phyloP scores from a whole-genome alignment of 768 basidiomycete genomes.

The Tulasnella sp. region DNA sequence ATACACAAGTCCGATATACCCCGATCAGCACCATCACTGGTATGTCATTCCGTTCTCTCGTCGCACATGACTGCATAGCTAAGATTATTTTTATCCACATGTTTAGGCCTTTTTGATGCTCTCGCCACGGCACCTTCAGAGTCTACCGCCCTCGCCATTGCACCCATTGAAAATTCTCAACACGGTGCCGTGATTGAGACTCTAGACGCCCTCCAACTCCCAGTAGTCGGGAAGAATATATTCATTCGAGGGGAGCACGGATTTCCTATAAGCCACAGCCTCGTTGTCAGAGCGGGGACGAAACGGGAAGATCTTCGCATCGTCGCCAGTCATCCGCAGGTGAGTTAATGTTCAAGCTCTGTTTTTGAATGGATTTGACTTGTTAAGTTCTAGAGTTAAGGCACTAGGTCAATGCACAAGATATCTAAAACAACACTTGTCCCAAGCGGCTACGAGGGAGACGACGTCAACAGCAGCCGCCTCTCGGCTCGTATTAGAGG shows the following conservation, averaged over 20 bases:
- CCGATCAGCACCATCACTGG: slow-evolving; percentile 7
- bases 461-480: slow-evolving; percentile 13
- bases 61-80: not conserved
- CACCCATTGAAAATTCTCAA: slow-evolving; percentile 13
- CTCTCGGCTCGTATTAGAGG: slow-evolving; percentile 1
- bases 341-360: not conserved
- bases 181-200: slow-evolving; percentile 14
- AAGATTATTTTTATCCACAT: not conserved
- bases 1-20: not conserved
- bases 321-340: slow-evolving; percentile 14
- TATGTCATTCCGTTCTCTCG: not conserved
- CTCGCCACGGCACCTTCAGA: not conserved
- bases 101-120: not conserved
- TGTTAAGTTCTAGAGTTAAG: not conserved
- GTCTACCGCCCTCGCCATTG: not conserved
- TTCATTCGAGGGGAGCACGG: slow-evolving; percentile 5
- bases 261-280: not conserved
- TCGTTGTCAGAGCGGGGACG: slow-evolving; percentile 1
- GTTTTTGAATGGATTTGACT: no score
- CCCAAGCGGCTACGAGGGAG: not conserved
- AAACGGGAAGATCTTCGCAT: not conserved
- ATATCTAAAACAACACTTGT: not conserved
- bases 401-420: slow-evolving; percentile 11
- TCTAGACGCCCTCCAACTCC: slow-evolving; percentile 10
- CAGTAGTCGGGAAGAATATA: not conserved